Evolutionary conservation across 306 rosid genomes (phyloP).

Genomic region (Pyrus communis): DNA sequence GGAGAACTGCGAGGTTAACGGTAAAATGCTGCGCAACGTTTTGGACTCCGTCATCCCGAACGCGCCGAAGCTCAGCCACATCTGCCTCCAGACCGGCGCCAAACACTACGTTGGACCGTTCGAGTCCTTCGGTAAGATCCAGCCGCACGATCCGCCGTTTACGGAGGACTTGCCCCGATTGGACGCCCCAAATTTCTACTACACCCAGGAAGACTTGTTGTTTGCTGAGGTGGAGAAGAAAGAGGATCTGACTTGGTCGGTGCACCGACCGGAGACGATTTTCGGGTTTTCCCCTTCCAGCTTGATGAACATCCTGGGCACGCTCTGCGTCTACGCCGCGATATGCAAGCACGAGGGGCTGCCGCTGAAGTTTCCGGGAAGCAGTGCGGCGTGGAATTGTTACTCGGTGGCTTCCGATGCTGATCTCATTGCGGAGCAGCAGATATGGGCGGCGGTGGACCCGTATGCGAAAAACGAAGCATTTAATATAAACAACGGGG

Average conservation of each 20-base stretch:
- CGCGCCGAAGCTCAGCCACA: constrained; percentile 59
- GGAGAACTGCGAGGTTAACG: constrained; percentile 51
- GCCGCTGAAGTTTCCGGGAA: constrained; percentile 59
- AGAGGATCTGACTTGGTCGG: constrained; percentile 52
- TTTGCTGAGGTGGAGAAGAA: constrained; percentile 41
- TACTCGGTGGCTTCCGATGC: constrained; percentile 48
- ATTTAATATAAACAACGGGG: constrained; percentile 37
- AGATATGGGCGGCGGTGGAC: constrained; percentile 54
- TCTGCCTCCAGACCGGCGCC: constrained; percentile 59
- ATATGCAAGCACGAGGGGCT: constrained; percentile 57
- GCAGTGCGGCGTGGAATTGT: constrained; percentile 37
- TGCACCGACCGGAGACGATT: constrained; percentile 42
- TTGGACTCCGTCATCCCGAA: constrained; percentile 44
- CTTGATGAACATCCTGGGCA: constrained; percentile 49
- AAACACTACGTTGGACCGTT: constrained; percentile 59
- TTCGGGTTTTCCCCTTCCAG: constrained; percentile 74
- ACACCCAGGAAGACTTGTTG: constrained; percentile 42
- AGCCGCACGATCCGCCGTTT: constrained; percentile 48
- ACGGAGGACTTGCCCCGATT: constrained; percentile 67
- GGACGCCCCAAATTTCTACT: constrained; percentile 48
- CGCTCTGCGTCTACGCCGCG: constrained; percentile 53
- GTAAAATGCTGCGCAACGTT: constrained; percentile 47
- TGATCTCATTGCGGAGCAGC: constrained; percentile 57
- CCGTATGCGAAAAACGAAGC: constrained; percentile 37
- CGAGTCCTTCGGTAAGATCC: constrained; percentile 22